Evolutionary conservation across 2,329 filamentous ascomycete species (phyloP), one percentile per base, ranked within the genome.

Genomic region (Ceratocystis colombiana): DNA sequence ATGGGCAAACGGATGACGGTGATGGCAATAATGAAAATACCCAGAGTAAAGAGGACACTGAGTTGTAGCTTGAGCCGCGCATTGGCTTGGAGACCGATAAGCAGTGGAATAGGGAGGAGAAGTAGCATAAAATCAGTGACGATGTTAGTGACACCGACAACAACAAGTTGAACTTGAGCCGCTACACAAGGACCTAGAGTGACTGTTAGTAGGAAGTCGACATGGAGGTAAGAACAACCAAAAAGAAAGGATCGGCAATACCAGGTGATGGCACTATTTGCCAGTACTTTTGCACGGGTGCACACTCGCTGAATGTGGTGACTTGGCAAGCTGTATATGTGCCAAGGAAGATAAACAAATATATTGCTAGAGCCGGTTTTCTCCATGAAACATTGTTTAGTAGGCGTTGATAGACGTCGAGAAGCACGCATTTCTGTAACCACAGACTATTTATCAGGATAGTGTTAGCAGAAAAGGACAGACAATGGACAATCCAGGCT

Each of bases 211-310:
- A 28, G 17, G 25, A 33, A 6, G 44, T 50, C 17, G 28, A 17
- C 12, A 55, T 8, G 37, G 7, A 15, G 10, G 41, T 15, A 30
- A 41, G 48, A 33, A 61, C 15, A 22, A 22, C 22, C 5, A n/a
- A 15, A 8, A 17, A 5, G 7, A n/a, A 6, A 46, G 15, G 28
- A 5, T 28, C 28, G 28, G 20, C 66, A 70, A n/a, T 72, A 71
- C 74, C 75, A 63, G 75, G 74, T 65, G 71, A 70, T 59, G 74
- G 82, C 0, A 78, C 70, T 64, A 84, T 79, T 71, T 83, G 81
- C 81, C 81, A 84, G 72, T 84, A 83, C 64, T 82, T 78, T 61
- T 74, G 70, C 69, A 83, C 79, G 2, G 81, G 81, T 12, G 76
- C 68, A 68, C 75, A 76, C 70, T 76, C 75, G 67, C 70, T 70